Conservation (phyloP, 805 yeast species). For the Yarrowia deformans region DNA sequence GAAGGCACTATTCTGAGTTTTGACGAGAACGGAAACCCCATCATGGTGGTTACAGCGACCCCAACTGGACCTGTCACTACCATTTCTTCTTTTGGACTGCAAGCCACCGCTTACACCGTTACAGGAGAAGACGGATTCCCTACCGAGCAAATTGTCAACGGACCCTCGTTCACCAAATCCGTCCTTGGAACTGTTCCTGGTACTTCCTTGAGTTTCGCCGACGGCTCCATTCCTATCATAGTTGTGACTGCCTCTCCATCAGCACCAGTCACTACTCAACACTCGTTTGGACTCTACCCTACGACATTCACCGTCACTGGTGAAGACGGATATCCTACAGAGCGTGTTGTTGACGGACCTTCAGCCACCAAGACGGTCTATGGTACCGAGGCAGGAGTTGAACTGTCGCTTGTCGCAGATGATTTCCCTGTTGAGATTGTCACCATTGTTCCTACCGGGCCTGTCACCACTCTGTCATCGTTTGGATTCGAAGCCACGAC, state of each 20-base stretch:
- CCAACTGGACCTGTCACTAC: not conserved
- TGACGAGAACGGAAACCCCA: not conserved
- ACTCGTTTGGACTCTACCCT: not conserved
- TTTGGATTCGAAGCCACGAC: not conserved
- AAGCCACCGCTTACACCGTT: not conserved
- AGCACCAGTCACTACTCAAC: not conserved
- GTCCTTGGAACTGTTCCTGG: not conserved
- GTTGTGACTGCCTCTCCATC: not conserved
- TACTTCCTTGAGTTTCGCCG: not conserved
- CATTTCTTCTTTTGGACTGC: not conserved
- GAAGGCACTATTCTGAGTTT: not conserved
- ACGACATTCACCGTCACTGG: not conserved
- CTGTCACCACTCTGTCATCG: not conserved
- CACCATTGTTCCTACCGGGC: not conserved
- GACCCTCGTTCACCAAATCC: not conserved
- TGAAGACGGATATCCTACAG: not conserved
- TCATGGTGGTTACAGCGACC: not conserved
- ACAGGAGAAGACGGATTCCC: not conserved
- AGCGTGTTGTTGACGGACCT: not conserved
- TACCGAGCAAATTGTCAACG: not conserved
- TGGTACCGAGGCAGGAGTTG: too few species aligned
- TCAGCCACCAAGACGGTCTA: not conserved
- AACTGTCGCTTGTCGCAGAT: not conserved
- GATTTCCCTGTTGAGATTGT: not conserved
- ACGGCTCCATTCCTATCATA: not conserved